Percentiles rank a stretch among this genome's conserved stretches.
phyloP scores from a whole-genome alignment of 169 alveolate genomes.

The Eimeria praecox region DNA sequence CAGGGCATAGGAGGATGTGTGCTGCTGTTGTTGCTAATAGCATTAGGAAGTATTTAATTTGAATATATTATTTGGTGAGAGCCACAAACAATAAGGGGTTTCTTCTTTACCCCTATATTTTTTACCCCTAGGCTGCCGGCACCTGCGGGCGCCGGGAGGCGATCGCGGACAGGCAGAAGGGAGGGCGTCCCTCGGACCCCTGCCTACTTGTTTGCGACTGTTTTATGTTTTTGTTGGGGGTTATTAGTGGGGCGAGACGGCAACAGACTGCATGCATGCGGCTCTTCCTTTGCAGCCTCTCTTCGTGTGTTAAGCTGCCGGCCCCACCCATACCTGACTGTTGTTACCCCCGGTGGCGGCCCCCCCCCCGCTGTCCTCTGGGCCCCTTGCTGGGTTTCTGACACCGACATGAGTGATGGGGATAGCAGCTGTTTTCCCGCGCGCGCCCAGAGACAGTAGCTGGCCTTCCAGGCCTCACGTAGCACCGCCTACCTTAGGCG shows the following conservation, averaged over 20 bases:
- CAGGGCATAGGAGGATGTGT: background rate
- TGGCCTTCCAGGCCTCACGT: background rate
- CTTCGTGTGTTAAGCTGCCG: background rate
- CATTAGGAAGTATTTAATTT: background rate
- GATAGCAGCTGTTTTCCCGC: background rate
- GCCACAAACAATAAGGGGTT: background rate
- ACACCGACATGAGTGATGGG: background rate
- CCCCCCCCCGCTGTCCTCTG: background rate
- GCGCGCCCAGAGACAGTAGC: constrained; percentile 4
- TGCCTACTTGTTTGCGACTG: background rate
- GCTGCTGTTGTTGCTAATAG: background rate
- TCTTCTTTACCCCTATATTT: background rate
- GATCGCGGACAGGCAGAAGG: background rate
- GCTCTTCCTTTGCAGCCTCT: background rate
- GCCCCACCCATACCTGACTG: background rate
- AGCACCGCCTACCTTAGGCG: background rate
- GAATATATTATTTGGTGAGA: background rate
- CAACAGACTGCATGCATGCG: background rate
- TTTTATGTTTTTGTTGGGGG: background rate
- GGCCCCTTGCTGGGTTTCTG: background rate
- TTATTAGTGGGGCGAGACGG: background rate
- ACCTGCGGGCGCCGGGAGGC: constrained; percentile 15
- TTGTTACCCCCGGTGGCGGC: background rate
- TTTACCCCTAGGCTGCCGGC: background rate
- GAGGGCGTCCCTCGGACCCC: background rate